Base-by-base conservation (phyloP, 306 rosid species). In the Cyclanthera cordifolia region DNA sequence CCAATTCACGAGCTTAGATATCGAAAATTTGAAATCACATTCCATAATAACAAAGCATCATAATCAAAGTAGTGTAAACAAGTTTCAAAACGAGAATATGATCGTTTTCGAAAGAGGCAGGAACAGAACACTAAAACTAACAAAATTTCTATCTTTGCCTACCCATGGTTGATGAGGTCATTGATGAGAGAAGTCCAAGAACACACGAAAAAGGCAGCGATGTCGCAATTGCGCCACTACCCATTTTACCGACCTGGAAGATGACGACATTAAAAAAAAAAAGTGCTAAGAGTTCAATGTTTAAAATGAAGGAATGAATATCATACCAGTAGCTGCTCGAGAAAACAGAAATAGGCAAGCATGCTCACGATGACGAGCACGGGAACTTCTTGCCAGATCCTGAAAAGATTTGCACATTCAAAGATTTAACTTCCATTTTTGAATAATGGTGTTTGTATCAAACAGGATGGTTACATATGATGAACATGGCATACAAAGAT, bases 101-200 rank as follows among this genome's bases (percentile, higher is more conserved):
- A 19, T 3, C n/a, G n/a, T n/a, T n/a, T n/a, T n/a, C n/a, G n/a
- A n/a, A n/a, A n/a, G n/a, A n/a, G n/a, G n/a, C n/a, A n/a, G n/a
- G n/a, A n/a, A n/a, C n/a, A n/a, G 14, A 64, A 64, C n/a, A 64
- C 45, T 19, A 13, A 30, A 10, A 21, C 53, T n/a, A n/a, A n/a
- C n/a, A n/a, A n/a, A n/a, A 23, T 45, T 65, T 43, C 21, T 14
- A 65, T 21, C 51, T 23, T 23, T 77, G 78, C 86, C n/a, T 90
- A 93, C 99, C 99, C 99, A 93, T 87, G 75, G 95, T 90, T 66
- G 97, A 78, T 25, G 99, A 85, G 71, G 99, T 93, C 84, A 93
- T 76, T 59, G 99, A 81, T 60, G 99, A 90, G 56, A 93, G 91
- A 50, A 93, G 86, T 72, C 99, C 99, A 17, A 93, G 80, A 19